Evolutionary conservation across 305 asterid species (phyloP), one percentile per base, ranked within the genome.

Genomic region (Plantago coronopus): DNA sequence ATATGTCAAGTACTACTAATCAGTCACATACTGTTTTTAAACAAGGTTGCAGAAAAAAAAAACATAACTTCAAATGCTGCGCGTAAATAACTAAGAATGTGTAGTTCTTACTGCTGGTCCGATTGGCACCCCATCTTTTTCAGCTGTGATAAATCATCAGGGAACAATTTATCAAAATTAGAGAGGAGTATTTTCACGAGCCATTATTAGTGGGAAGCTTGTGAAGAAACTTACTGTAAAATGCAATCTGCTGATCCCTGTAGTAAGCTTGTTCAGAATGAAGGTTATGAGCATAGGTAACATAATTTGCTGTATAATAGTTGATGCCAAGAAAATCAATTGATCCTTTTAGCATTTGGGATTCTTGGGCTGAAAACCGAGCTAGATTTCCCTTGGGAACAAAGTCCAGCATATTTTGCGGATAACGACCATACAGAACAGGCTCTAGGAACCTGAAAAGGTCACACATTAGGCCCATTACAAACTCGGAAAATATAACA

Each of bases 251-350:
- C 46, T 66, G 63, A 60, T 81, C 79, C 22, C 59, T 62, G 4
- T 17, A 38, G 62, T 72, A 71, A 76, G 73, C 71, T 48, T 70
- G 64, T 62, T 50, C 53, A 2, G 53, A 16, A 21, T 38, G 38
- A n/a, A 74, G 76, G 57, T 29, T 53, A 44, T 62, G 56, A 46
- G 68, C 69, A 59, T 72, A 8, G 42, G 73, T 47, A 1, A 68
- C 88, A 65, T 81, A 81, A 45, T 74, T 59, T 21, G 85, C 61
- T 7, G 88, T 81, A 14, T 81, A 81, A 18, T 81, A 79, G 56
- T 80, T 80, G 55, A 80, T 64, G 6, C 86, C 85, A 22, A 80
- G 25, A 57, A 71, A 80, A 65, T 77, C 85, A 22, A 74, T 57
- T 17, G 83, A 74, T 37, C 83, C 86, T 69, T 74, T 74, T 12